A percentile compares a stretch with the other conserved stretches of the same genome.
Evolutionary conservation across 2,329 filamentous ascomycete genomes (phyloP).

Genomic region (Trichoderma sp.): DNA sequence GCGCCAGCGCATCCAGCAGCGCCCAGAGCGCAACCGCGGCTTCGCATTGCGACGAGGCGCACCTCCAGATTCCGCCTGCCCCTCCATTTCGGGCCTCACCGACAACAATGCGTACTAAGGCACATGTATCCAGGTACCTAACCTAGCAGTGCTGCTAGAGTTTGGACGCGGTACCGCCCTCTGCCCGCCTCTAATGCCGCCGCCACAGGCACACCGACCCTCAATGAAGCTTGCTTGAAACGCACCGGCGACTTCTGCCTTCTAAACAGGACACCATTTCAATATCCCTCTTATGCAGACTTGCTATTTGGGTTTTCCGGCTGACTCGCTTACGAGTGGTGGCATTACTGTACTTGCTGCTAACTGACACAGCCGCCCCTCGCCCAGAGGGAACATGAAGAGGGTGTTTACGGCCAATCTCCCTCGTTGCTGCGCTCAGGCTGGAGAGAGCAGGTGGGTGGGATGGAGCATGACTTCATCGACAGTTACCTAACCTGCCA

Average conservation of each 20-base stretch:
- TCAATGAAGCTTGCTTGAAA: not conserved
- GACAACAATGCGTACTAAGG: not conserved
- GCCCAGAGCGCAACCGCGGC: not conserved
- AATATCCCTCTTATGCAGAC: constrained; percentile 11
- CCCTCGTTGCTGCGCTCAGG: constrained; percentile 5
- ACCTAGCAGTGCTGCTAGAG: not conserved
- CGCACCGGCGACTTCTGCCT: constrained; percentile 8
- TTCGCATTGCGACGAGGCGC: constrained; percentile 10
- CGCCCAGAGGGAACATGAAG: not conserved
- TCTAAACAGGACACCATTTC: constrained; percentile 8
- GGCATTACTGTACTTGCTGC: not conserved
- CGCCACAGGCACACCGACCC: not conserved
- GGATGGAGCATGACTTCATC: constrained; percentile 18
- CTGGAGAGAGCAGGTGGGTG: constrained; percentile 1
- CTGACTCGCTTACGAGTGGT: constrained; percentile 6
- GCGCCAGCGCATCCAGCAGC: not conserved
- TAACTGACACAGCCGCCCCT: not conserved
- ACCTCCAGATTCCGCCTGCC: not conserved
- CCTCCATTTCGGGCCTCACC: constrained; percentile 25
- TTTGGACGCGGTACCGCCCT: not conserved
- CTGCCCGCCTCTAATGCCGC: constrained; percentile 6
- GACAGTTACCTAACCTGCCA: not conserved
- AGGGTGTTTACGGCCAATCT: constrained; percentile 2
- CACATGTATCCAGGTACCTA: not conserved
- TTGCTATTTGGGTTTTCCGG: not conserved